Base-by-base conservation (phyloP, 768 basidiomycete genomes). In the Collybia mongolica region DNA sequence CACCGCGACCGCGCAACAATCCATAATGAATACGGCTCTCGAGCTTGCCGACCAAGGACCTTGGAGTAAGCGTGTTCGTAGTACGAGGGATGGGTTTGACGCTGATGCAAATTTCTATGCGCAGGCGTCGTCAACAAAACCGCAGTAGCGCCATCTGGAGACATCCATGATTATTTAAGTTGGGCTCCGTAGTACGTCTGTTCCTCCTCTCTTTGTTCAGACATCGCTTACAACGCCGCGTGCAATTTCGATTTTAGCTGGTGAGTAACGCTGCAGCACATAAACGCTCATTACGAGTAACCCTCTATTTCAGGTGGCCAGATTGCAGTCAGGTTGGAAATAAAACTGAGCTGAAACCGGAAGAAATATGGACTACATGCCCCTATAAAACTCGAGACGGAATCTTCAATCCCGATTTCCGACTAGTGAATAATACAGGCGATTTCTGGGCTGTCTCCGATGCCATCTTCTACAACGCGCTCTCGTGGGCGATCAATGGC, bases 121-220 rank as follows among this genome's bases (percentile, higher is more conserved):
- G 14, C 32, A 32, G 32, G 32, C 32, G 32, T 32, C 11, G 32
- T 32, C 32, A 32, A 32, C 32, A 32, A 32, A 12, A 32, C 32
- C 3, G 32, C 32, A 12, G 32, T 32, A 32, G 32, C 32, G 3
- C 32, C 32, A 3, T 32, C 32, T 12, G 46, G 36, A 46, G 19
- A 81, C 51, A 38, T 60, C 6, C 72, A 69, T 32, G 81, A 82
- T 59, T 82, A 82, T 56, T 59, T 82, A 48, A 80, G 79, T 52
- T 82, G 75, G 74, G 81, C 80, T 15, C 81, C 81, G 2, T 82
- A 83, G 81, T 82, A 57, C 61, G 72, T 64, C 49, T 24, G 1
- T 39, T 80, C 78, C 32, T 52, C n/a, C n/a, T n/a, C n/a, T 77
- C 80, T 57, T 46, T 14, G 11, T 23, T n/a, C 44, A 8, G 3